Base-by-base conservation (phyloP, 768 basidiomycete genomes). In the Lyophyllum shimeji region DNA sequence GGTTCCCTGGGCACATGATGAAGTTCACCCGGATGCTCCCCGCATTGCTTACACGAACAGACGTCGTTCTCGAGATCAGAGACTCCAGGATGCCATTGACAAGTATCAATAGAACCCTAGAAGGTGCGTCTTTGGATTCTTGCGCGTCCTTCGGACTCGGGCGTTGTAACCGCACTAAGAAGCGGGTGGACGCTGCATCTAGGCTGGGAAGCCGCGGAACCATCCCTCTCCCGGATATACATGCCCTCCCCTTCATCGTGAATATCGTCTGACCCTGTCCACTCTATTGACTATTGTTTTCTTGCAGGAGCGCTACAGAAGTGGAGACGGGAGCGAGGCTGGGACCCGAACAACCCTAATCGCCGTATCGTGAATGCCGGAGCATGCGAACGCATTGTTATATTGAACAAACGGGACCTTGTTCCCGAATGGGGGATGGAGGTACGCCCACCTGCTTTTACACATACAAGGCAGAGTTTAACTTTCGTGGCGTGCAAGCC, bases 1-100 rank as follows among this genome's bases (percentile, higher is more conserved):
- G 94, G 94, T 96, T 88, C 74, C 93, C 93, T 23, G 95, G 95
- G 31, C 95, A 98, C 72, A 98, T 97, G 95, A 87, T 85, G 72
- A 83, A 86, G 65, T 96, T 96, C 68, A 82, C 86, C 42, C 81
- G 86, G 58, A 82, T 83, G 68, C 76, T 97, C 42, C 91, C 93
- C 18, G 74, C 80, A 18, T 75, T 94, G 56, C 81, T 98, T 40
- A 82, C 86, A 29, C 85, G 86, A 58, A 93, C 92, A 31, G 89
- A 95, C 65, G 85, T 98, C 53, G 91, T 98, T 49, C 87, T 99
- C 59, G 96, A 99, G 75, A 85, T 95, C 25, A 82, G 96, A 66
- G 96, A 99, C 74, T 85, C 95, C 12, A 84, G 96, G 27, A 78
- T 98, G 52, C 96, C 96, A 6, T 77, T 98, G 59, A 95, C 95